These are phyloP conservation scores for Geotrichum histeridarum DNA, from an alignment of 1,139 yeast species.

Conservation along the genomic window DNA sequence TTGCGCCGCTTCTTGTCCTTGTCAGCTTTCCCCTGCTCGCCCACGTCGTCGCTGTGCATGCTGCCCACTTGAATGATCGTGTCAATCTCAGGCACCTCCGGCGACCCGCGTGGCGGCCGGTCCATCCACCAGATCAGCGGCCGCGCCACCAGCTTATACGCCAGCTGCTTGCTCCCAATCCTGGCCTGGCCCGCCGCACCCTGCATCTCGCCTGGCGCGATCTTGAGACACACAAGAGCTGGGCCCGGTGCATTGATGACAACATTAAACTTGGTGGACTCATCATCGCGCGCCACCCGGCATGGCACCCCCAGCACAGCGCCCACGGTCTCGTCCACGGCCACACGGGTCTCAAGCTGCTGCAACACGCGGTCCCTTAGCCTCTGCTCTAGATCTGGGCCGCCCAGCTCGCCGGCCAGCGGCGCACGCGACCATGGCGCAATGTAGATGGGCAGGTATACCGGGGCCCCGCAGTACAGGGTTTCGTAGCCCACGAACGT, in stretches of 20 bases:
- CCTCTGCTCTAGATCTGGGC: not conserved
- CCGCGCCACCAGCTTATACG: constrained; percentile 2
- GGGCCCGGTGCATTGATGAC: constrained; percentile 8
- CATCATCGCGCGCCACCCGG: not conserved
- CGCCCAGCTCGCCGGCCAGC: not conserved
- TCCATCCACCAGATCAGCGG: constrained; percentile 7
- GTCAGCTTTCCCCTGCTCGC: not conserved
- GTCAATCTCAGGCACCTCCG: not conserved
- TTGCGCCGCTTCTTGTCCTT: not conserved
- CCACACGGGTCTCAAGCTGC: constrained; percentile 3
- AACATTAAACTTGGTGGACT: not conserved
- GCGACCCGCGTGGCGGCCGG: not conserved
- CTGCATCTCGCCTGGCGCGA: not conserved
- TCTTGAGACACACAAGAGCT: constrained; percentile 2
- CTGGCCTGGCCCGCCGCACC: not conserved
- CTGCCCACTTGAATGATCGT: not conserved
- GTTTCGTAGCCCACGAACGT: not conserved
- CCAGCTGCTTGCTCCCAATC: not conserved
- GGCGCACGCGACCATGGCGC: not conserved
- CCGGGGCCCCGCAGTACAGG: not conserved
- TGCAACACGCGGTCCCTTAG: not conserved
- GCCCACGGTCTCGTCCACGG: constrained; percentile 12
- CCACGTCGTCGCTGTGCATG: not conserved
- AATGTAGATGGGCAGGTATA: not conserved
- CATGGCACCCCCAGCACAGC: constrained; percentile 11